Conservation (phyloP, 1,139 yeast species). For the Yamadazyma trypodendri region DNA sequence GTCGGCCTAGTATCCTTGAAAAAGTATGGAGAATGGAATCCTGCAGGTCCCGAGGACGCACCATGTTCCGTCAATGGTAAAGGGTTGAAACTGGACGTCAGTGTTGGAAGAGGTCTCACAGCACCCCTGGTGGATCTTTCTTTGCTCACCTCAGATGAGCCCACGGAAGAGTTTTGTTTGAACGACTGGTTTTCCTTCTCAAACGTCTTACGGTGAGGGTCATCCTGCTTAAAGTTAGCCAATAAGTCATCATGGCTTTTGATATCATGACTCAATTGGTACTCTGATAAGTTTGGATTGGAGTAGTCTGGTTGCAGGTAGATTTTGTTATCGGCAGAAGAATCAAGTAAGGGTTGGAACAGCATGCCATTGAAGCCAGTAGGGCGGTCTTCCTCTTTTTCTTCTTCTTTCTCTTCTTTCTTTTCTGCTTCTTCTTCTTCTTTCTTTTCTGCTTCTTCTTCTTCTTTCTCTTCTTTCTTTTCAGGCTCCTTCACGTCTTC, state of each 20-base stretch:
- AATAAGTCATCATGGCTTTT: conserved; percentile 38
- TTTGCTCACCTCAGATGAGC: background rate
- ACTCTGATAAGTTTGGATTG: conserved; percentile 49
- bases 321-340: conserved; percentile 10
- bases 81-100: conserved; percentile 9
- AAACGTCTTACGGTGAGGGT: conserved; percentile 28
- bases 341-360: conserved; percentile 10
- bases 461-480: conserved; percentile 6
- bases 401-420: conserved; percentile 2
- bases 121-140: background rate
- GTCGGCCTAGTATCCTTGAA: conserved; percentile 35
- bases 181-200: conserved; percentile 12
- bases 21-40: conserved; percentile 47
- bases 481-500: too few relatives aligned
- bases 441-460: background rate
- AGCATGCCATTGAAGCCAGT: conserved; percentile 2
- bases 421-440: background rate
- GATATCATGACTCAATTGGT: conserved; percentile 44
- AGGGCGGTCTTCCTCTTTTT: conserved; percentile 1
- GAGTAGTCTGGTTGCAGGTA: conserved; percentile 34
- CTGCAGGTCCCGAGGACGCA: conserved; percentile 15
- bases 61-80: conserved; percentile 12
- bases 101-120: background rate
- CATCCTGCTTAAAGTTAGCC: conserved; percentile 35
- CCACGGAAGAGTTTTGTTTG: conserved; percentile 3